Evolutionary conservation across 176 grass and related monocot genomes (phyloP).

Genomic region (Themeda triandra): DNA sequence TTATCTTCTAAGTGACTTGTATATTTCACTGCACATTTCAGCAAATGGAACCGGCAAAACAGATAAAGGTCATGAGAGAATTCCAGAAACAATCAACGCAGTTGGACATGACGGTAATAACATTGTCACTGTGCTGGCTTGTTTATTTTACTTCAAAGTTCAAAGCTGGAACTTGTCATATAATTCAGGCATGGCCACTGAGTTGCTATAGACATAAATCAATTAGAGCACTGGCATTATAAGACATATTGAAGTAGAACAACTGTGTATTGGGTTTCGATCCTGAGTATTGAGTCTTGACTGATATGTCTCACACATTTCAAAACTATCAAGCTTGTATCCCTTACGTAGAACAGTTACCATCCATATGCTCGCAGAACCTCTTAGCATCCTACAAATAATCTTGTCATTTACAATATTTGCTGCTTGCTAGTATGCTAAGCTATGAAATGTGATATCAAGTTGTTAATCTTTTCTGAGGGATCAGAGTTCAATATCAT

Average conservation of each 20-base stretch:
- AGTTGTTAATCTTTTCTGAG: not conserved
- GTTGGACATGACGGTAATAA: constrained; percentile 96
- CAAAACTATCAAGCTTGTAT: not conserved
- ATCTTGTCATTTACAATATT: not conserved
- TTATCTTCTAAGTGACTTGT: constrained; percentile 9
- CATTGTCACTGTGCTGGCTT: not conserved
- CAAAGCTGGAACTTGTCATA: not conserved
- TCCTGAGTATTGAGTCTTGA: not conserved
- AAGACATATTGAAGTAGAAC: not conserved
- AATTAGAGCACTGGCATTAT: not conserved
- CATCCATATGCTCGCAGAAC: not conserved
- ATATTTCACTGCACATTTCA: constrained; percentile 37
- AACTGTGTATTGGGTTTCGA: not conserved
- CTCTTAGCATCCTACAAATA: not conserved
- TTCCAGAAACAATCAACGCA: constrained; percentile 97
- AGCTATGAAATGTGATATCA: not conserved
- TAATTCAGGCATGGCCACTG: not conserved
- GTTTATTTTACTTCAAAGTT: not conserved
- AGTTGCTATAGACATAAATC: not conserved
- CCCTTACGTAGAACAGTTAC: not conserved
- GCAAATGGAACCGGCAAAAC: constrained; percentile 97
- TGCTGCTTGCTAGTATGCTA: not conserved
- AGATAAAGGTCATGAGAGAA: constrained; percentile 90
- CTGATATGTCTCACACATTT: not conserved
- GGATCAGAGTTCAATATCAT: not conserved